Evolutionary conservation across 805 yeast genomes (phyloP).

Genomic region (Allodekkera sacchari): DNA sequence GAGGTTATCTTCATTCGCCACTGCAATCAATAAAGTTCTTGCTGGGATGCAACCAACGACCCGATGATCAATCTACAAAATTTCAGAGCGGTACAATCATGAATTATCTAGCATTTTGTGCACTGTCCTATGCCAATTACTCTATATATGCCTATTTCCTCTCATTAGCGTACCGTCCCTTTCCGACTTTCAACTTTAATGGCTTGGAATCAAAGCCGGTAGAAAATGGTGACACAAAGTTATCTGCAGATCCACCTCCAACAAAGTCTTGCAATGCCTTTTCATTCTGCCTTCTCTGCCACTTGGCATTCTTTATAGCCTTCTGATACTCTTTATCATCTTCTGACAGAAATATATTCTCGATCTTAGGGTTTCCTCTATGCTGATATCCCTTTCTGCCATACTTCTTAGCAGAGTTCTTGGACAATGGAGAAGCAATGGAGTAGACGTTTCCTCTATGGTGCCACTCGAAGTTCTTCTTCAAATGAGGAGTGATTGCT

Average conservation of each 20-base stretch:
- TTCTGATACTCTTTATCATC: conserved; percentile 92
- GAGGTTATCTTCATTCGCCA: too few species aligned
- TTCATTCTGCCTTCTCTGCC: conserved; percentile 82
- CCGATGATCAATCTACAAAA: too few species aligned
- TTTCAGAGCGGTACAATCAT: too few species aligned
- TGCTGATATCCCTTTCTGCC: conserved; percentile 82
- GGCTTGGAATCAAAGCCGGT: conserved; percentile 46
- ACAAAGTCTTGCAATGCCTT: conserved; percentile 81
- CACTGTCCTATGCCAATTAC: too few species aligned
- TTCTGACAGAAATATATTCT: conserved; percentile 63
- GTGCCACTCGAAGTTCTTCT: conserved; percentile 89
- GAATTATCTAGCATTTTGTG: too few species aligned
- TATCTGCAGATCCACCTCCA: conserved; percentile 90
- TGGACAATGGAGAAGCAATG: conserved; percentile 81
- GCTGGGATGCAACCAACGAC: too few species aligned
- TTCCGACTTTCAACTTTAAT: conserved; percentile 73
- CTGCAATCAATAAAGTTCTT: too few species aligned
- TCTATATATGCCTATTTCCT: conserved; percentile 9
- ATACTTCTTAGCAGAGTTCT: conserved; percentile 55
- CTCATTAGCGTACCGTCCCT: conserved; percentile 70
- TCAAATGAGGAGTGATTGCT: conserved; percentile 76
- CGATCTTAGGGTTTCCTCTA: conserved; percentile 43
- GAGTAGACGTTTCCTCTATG: conserved; percentile 78
- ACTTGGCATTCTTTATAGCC: conserved; percentile 79
- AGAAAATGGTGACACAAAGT: conserved; percentile 80